Percentiles rank a stretch among this genome's conserved stretches.
These are phyloP conservation scores for Chaetomidium leptoderma DNA, from an alignment of 495 filamentous ascomycete genomes.

Conservation along the genomic window DNA sequence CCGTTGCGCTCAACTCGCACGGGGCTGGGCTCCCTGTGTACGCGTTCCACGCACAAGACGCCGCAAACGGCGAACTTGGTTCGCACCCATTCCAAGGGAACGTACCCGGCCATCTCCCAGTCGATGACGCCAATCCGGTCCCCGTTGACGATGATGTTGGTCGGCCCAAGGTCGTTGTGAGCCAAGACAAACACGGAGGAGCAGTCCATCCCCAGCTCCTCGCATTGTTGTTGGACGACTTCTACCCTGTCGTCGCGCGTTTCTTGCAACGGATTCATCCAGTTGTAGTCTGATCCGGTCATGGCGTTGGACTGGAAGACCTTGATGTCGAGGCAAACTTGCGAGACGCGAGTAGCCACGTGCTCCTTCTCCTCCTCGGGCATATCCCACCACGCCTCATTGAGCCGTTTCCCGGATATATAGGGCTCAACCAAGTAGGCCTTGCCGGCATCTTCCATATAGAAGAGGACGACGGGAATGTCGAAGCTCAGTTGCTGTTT, in stretches of 20 bases:
- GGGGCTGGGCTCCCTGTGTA: no score
- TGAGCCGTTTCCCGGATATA: slow-evolving; percentile 2
- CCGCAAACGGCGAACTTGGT: slow-evolving; percentile 15
- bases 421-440: not conserved
- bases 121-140: slow-evolving; percentile 1
- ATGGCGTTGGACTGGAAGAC: not conserved
- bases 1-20: no score
- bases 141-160: slow-evolving; percentile 1
- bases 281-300: not conserved
- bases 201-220: slow-evolving; percentile 7
- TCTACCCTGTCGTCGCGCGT: not conserved
- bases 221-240: not conserved
- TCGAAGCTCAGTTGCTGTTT: slow-evolving; percentile 2
- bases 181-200: not conserved
- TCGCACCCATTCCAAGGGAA: slow-evolving; percentile 11
- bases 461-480: slow-evolving; percentile 6
- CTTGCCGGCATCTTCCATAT: not conserved
- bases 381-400: slow-evolving; percentile 12
- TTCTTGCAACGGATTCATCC: slow-evolving; percentile 6
- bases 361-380: not conserved
- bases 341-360: slow-evolving; percentile 1
- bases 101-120: slow-evolving; percentile 15
- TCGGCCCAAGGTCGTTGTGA: slow-evolving; percentile 10
- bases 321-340: not conserved
- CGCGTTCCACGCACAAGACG: slow-evolving; percentile 6